Evolutionary conservation across 2,329 filamentous ascomycete genomes (phyloP).

Genomic region (Colletotrichum sublineola): DNA sequence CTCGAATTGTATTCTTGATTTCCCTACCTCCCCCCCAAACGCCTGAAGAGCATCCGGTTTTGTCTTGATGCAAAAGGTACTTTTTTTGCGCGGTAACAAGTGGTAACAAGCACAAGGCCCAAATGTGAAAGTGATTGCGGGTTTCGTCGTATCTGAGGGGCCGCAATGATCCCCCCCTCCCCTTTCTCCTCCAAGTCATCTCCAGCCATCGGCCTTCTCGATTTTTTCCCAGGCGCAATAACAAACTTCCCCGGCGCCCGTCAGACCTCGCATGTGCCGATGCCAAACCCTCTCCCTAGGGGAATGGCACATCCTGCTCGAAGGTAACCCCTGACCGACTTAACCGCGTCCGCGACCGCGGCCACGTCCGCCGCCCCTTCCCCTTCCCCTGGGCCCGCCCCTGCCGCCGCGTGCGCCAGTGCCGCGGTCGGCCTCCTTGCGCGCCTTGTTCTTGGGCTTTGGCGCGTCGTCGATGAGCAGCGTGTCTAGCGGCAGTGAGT

Average conservation of each 20-base stretch:
- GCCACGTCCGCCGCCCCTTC: slow-evolving; percentile 62
- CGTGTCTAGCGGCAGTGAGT: slow-evolving; percentile 94
- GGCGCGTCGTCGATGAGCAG: slow-evolving; percentile 95
- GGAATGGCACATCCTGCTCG: neutral
- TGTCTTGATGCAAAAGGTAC: slow-evolving; percentile 33
- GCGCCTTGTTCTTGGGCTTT: slow-evolving; percentile 99
- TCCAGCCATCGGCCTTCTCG: slow-evolving; percentile 7
- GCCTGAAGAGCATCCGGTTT: slow-evolving; percentile 38
- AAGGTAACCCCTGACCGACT: neutral
- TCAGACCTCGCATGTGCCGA: neutral
- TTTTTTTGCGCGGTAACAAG: slow-evolving; percentile 1
- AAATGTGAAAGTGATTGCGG: slow-evolving; percentile 26
- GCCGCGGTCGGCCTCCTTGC: slow-evolving; percentile 84
- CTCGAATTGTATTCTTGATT: slow-evolving; percentile 38
- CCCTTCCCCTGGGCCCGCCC: slow-evolving; percentile 65
- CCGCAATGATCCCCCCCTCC: slow-evolving; percentile 2
- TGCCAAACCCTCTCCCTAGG: neutral
- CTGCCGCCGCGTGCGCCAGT: slow-evolving; percentile 67
- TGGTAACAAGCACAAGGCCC: slow-evolving; percentile 20
- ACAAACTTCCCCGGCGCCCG: neutral
- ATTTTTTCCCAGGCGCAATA: neutral
- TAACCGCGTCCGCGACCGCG: slow-evolving; percentile 51
- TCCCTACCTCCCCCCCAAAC: slow-evolving; percentile 35
- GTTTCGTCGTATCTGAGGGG: slow-evolving; percentile 22
- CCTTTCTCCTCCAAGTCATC: neutral